A percentile compares a stretch with the other conserved stretches of the same genome.
These are phyloP conservation scores for Botrytis paeoniae DNA, from an alignment of 2,329 filamentous ascomycete species.

Conservation along the genomic window DNA sequence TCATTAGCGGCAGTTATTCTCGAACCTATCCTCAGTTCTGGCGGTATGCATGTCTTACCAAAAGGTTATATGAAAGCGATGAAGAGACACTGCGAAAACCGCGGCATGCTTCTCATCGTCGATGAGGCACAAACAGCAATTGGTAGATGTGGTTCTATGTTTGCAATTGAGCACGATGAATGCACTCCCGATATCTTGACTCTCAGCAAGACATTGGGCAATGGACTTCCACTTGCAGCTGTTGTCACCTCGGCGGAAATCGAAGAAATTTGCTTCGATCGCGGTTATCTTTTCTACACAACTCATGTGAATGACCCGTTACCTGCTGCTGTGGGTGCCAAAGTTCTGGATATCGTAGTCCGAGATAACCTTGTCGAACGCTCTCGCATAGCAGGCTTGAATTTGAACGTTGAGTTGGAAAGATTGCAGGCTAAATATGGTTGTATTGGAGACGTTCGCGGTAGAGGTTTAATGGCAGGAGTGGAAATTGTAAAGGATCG, in stretches of 20 bases:
- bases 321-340: constrained; percentile 57
- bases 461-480: constrained; percentile 56
- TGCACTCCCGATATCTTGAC: constrained; percentile 58
- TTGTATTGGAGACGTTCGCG: constrained; percentile 61
- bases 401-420: constrained; percentile 49
- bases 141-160: constrained; percentile 55
- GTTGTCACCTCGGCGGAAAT: constrained; percentile 56
- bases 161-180: constrained; percentile 55
- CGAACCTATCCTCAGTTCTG: constrained; percentile 46
- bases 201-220: constrained; percentile 59
- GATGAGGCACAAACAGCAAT: constrained; percentile 61
- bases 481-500: constrained; percentile 55
- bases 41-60: constrained; percentile 59
- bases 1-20: constrained; percentile 62
- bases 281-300: constrained; percentile 55
- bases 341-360: constrained; percentile 59
- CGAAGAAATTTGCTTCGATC: constrained; percentile 46
- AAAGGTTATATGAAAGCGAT: constrained; percentile 56
- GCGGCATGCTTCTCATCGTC: constrained; percentile 56
- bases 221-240: constrained; percentile 56
- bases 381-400: constrained; percentile 45
- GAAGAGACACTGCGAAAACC: constrained; percentile 51
- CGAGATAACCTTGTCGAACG: constrained; percentile 50
- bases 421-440: constrained; percentile 51
- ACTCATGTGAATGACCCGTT: constrained; percentile 63